Percentiles rank a stretch among this genome's conserved stretches.
phyloP scores from a whole-genome alignment of 371 early-diverging fungal genomes.

The Haplosporangium sp. region DNA sequence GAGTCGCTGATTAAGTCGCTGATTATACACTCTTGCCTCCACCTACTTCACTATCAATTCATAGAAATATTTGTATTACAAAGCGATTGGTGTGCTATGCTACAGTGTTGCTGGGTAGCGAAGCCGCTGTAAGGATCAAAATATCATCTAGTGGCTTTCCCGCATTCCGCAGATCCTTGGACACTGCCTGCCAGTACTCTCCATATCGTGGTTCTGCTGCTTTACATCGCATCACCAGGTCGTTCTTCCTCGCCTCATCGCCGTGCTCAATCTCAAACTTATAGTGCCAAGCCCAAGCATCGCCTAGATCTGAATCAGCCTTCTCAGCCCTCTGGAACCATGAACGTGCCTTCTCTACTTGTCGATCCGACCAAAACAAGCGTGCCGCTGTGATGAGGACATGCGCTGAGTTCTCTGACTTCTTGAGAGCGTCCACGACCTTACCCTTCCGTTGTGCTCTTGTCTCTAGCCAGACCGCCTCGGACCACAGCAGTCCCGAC shows the following conservation, averaged over 20 bases:
- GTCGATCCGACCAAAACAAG: conserved; percentile 93
- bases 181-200: conserved; percentile 83
- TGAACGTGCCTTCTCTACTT: conserved; percentile 90
- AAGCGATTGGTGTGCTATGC: conserved; percentile 4
- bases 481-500: conserved; percentile 90
- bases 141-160: conserved; percentile 77
- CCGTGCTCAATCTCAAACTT: conserved; percentile 91
- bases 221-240: conserved; percentile 76
- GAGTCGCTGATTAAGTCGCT: too few species aligned
- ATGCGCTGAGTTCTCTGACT: conserved; percentile 88
- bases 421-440: conserved; percentile 92
- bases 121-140: conserved; percentile 69
- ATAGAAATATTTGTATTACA: too few species aligned
- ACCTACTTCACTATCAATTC: too few species aligned
- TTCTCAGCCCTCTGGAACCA: conserved; percentile 92
- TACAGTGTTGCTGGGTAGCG: conserved; percentile 36
- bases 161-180: conserved; percentile 81
- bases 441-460: conserved; percentile 90
- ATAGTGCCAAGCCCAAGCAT: conserved; percentile 96
- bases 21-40: too few species aligned
- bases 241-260: conserved; percentile 62
- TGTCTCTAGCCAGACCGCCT: conserved; percentile 88
- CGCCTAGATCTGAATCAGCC: conserved; percentile 90
- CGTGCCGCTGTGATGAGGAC: conserved; percentile 87
- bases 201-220: conserved; percentile 92